A percentile compares a stretch with the other conserved stretches of the same genome.
Conservation (phyloP, 345 rosid genomes). For the Erucastrum elatum region DNA sequence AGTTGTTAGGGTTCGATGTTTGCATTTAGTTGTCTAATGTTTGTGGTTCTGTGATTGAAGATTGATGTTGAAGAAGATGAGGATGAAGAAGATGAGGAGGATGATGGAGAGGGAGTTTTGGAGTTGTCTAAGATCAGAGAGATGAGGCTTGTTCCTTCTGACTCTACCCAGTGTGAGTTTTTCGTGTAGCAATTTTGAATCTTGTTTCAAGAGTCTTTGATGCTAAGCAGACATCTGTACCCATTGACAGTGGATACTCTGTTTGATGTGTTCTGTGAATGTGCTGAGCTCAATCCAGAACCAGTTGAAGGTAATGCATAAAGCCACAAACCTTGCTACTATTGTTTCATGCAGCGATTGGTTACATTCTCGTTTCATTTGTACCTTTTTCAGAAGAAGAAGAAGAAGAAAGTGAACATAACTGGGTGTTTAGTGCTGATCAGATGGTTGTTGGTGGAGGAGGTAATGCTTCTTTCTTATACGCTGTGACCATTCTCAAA, state of each 20-base stretch:
- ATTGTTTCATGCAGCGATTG: neutral
- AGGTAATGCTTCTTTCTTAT: constrained; percentile 43
- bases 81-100: constrained; percentile 65
- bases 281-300: constrained; percentile 95
- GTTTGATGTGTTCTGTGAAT: constrained; percentile 81
- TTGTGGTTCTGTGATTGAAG: constrained; percentile 39
- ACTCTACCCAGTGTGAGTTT: constrained; percentile 64
- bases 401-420: constrained; percentile 56
- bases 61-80: constrained; percentile 72
- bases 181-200: neutral
- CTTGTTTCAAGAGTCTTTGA: neutral
- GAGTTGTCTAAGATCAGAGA: constrained; percentile 71
- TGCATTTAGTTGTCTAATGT: neutral
- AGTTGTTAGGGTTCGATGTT: neutral
- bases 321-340: neutral
- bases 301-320: constrained; percentile 64
- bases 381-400: constrained; percentile 24
- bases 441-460: constrained; percentile 50
- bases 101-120: constrained; percentile 55
- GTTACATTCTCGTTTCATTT: neutral
- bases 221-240: no score
- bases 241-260: constrained; percentile 65
- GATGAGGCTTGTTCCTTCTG: constrained; percentile 96
- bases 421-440: constrained; percentile 88
- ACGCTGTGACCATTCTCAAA: neutral